Percentiles rank a stretch among this genome's conserved stretches.
Evolutionary conservation across 495 filamentous ascomycete genomes (phyloP).

Genomic region (Aspergillus bridgeri): DNA sequence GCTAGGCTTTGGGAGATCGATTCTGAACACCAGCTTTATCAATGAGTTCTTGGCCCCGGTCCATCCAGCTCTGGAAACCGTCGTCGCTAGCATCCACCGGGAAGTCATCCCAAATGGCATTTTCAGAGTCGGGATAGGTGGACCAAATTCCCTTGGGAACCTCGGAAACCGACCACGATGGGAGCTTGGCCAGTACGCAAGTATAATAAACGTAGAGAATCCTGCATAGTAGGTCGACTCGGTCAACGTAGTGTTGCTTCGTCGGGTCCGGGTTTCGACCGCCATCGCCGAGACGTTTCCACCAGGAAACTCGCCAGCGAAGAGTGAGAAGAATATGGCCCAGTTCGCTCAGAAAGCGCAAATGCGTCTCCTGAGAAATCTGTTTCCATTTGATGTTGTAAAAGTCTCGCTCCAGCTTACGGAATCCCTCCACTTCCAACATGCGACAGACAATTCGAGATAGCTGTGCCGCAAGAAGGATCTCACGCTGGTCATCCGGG

Average conservation of each 20-base stretch:
- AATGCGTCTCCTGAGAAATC: constrained; percentile 42
- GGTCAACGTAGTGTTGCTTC: constrained; percentile 45
- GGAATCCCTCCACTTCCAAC: constrained; percentile 51
- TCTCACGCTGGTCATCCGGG: constrained; percentile 38
- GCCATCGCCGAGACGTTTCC: constrained; percentile 45
- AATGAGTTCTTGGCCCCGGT: constrained; percentile 39
- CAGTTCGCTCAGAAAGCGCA: constrained; percentile 43
- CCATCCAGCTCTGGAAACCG: constrained; percentile 44
- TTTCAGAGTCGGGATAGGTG: constrained; percentile 44
- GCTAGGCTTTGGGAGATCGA: constrained; percentile 26
- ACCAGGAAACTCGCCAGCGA: constrained; percentile 51
- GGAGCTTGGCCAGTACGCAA: constrained; percentile 46
- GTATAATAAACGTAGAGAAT: constrained; percentile 52
- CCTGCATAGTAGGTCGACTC: constrained; percentile 45
- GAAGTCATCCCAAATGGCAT: constrained; percentile 44
- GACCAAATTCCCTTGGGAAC: constrained; percentile 44
- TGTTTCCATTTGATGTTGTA: constrained; percentile 53
- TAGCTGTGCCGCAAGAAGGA: constrained; percentile 46
- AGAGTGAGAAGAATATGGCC: constrained; percentile 46
- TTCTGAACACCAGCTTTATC: constrained; percentile 42
- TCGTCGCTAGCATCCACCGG: constrained; percentile 40
- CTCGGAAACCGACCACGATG: constrained; percentile 38
- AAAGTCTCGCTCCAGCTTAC: constrained; percentile 46
- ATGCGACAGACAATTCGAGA: constrained; percentile 49
- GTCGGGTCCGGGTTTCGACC: constrained; percentile 40